Evolutionary conservation across 202 grass and related monocot genomes (phyloP).

Genomic region (Setaria italica): DNA sequence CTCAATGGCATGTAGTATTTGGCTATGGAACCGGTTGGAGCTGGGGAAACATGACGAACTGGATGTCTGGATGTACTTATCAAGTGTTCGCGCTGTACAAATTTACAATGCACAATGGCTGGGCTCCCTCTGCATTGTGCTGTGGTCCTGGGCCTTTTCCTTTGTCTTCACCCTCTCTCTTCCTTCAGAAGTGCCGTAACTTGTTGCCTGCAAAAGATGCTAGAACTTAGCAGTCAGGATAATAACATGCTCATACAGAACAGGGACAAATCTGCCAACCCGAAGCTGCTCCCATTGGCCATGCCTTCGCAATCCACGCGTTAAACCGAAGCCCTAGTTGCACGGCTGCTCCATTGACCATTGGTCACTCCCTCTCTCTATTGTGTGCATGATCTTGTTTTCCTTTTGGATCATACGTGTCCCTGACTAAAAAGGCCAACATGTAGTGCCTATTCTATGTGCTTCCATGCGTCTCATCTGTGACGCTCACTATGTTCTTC

Average conservation of each 20-base stretch:
- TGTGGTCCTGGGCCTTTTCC: no score
- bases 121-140: no score
- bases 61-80: no score
- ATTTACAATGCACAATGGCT: no score
- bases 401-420: neutral
- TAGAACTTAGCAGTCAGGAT: no score
- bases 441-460: neutral
- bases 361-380: neutral
- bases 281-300: neutral
- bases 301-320: neutral
- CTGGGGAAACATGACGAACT: neutral
- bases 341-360: neutral
- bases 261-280: neutral
- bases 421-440: neutral
- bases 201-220: no score
- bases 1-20: neutral
- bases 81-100: no score
- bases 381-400: neutral
- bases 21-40: neutral
- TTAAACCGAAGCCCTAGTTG: neutral
- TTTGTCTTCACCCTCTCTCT: no score
- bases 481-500: neutral
- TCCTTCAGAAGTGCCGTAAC: no score
- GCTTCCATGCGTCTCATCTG: neutral
- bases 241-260: no score